Evolutionary conservation across 768 basidiomycete species (phyloP).

Genomic region (Lanmaoa pseudosensibilis): DNA sequence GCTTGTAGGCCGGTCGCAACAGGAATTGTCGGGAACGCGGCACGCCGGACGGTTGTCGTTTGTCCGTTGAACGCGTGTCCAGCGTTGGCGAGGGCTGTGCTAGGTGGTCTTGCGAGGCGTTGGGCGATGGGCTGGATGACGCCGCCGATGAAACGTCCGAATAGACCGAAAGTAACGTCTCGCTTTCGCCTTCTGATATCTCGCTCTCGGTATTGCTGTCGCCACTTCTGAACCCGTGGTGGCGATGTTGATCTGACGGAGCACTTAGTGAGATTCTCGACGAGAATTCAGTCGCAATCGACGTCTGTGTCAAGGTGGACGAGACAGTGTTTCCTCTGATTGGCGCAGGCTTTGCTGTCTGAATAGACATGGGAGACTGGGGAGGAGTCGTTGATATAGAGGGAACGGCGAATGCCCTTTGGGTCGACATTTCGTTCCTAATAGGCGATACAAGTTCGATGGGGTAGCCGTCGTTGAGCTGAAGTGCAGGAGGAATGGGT

Average conservation of each 20-base stretch:
- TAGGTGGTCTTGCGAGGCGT: conserved; percentile 31
- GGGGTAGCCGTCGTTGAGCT: conserved; percentile 25
- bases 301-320: conserved; percentile 11
- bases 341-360: conserved; percentile 19
- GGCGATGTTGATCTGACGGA: conserved; percentile 24
- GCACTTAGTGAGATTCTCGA: conserved; percentile 32
- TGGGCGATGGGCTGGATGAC: conserved; percentile 34
- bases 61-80: conserved; percentile 29
- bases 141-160: conserved; percentile 37
- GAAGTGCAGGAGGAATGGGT: conserved; percentile 30
- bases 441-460: conserved; percentile 19
- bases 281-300: conserved; percentile 14
- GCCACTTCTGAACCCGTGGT: conserved; percentile 20
- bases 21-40: conserved; percentile 60
- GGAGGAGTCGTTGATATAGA: conserved; percentile 53
- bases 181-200: conserved; percentile 35
- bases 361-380: conserved; percentile 35
- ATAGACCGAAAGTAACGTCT: conserved; percentile 28
- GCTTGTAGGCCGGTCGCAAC: conserved; percentile 86
- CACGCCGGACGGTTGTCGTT: conserved; percentile 35
- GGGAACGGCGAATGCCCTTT: conserved; percentile 50
- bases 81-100: conserved; percentile 17
- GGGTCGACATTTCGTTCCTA: conserved; percentile 25
- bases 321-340: conserved; percentile 10
- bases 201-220: conserved; percentile 34